These are phyloP conservation scores for Penicillium longicatenatum DNA, from an alignment of 495 filamentous ascomycete species.

Conservation along the genomic window DNA sequence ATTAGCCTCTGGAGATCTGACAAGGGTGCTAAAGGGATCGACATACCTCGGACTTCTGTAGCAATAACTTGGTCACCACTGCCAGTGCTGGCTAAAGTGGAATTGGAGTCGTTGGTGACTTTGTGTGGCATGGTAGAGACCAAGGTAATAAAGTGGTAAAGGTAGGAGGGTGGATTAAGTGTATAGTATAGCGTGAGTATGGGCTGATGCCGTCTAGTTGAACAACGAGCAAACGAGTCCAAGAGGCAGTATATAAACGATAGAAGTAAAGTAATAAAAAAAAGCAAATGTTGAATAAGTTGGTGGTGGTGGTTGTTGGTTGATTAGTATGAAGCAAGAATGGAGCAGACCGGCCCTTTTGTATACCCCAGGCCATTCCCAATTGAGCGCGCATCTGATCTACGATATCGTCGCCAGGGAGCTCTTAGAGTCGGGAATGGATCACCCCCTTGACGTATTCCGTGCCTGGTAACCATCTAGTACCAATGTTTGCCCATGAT, in stretches of 20 bases:
- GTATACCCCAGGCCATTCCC: constrained; percentile 32
- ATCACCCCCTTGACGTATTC: constrained; percentile 32
- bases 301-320: constrained; percentile 13
- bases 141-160: constrained; percentile 5
- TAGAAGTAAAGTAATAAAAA: constrained; percentile 14
- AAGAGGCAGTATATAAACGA: constrained; percentile 3
- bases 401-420: constrained; percentile 27
- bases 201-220: constrained; percentile 24
- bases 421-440: constrained; percentile 27
- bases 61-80: constrained; percentile 40
- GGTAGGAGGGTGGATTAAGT: not conserved
- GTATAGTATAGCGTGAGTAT: not conserved
- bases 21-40: constrained; percentile 11
- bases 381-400: constrained; percentile 32
- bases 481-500: constrained; percentile 9
- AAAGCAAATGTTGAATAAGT: constrained; percentile 6
- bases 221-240: constrained; percentile 20
- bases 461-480: constrained; percentile 27
- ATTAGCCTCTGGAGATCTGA: constrained; percentile 29
- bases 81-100: constrained; percentile 43
- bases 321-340: not conserved
- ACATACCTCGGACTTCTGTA: constrained; percentile 43
- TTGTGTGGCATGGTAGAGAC: constrained; percentile 42
- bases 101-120: constrained; percentile 47
- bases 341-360: constrained; percentile 23